Evolutionary conservation across 108 stramenopile genomes (phyloP), one percentile per base, ranked within the genome.

Genomic region (Mediolabrus comicus): DNA sequence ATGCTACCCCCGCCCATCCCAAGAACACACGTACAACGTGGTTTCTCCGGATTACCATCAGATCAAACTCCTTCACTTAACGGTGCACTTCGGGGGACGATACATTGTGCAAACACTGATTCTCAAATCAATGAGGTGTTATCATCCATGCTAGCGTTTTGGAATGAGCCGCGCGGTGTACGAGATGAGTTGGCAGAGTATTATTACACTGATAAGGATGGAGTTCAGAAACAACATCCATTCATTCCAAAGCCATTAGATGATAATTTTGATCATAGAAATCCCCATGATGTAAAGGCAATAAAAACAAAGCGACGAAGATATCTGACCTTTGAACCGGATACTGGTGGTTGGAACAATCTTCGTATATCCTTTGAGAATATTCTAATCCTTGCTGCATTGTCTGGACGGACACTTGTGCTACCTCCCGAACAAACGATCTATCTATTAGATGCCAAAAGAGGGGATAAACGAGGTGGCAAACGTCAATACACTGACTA

Each of bases 261-360:
- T 31, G 60, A 30, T 38, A 36, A n/a, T 52, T 30, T 62, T 33
- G 53, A 53, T 54, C 54, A 34, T 9, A 17, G 22, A 49, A 17
- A 49, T 49, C 17, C 46, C 22, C 0, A 22, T 0, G 46, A 22
- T 7, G 46, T 49, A 7, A 52, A 4, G 29, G 22, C 46, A 22
- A 19, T 49, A 7, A 52, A 4, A 39, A 49, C 46, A 22, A 19
- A 49, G 46, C 17, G 46, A 49, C 46, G 67, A 13, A 28, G 62
- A 59, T 91, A 86, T 54, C 25, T 91, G 3, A 84, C 86, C 7
- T 91, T 88, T 82, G 87, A 91, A 62, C 84, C 86, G 0, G 90
- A 91, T 67, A 77, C 74, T 4, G 90, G 87, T 19, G 91, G 91
- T 9, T 92, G 86, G 86, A 92, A 92, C 67, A 92, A 92, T 39